Conservation (phyloP, 2,329 filamentous ascomycete species). For the Pseudocercospora pini-densiflorae region DNA sequence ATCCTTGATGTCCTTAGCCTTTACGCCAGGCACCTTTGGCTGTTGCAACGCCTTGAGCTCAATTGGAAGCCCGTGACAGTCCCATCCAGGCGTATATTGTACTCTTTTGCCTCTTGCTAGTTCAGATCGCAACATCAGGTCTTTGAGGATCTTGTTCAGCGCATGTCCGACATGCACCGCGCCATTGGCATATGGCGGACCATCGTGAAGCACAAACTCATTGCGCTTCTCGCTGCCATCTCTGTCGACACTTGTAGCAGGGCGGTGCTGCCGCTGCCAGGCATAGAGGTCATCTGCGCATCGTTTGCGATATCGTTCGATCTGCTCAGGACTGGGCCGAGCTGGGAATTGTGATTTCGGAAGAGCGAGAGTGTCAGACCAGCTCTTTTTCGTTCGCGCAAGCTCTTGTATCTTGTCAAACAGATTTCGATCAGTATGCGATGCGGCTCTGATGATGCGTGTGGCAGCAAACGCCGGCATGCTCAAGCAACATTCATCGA, state of each 20-base stretch:
- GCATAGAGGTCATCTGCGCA: slow-evolving; percentile 87
- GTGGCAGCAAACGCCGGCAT: slow-evolving; percentile 21
- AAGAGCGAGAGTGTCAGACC: slow-evolving; percentile 50
- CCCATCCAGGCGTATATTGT: slow-evolving; percentile 90
- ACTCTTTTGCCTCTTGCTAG: slow-evolving; percentile 77
- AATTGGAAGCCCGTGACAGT: slow-evolving; percentile 96
- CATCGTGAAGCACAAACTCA: slow-evolving; percentile 87
- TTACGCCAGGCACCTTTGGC: slow-evolving; percentile 42
- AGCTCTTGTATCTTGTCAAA: slow-evolving; percentile 17
- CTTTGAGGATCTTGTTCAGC: slow-evolving; percentile 95
- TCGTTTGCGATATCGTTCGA: slow-evolving; percentile 68
- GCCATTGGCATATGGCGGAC: slow-evolving; percentile 95
- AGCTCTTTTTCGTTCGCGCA: slow-evolving; percentile 27
- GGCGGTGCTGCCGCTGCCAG: slow-evolving; percentile 71
- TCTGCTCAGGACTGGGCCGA: slow-evolving; percentile 47
- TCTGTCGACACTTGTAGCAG: slow-evolving; percentile 33
- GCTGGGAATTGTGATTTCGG: slow-evolving; percentile 56
- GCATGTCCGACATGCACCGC: slow-evolving; percentile 90
- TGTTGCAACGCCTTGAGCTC: slow-evolving; percentile 87
- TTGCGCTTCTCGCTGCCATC: slow-evolving; percentile 53
- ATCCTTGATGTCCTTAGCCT: slow-evolving; percentile 37
- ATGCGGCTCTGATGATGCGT: slow-evolving; percentile 18
- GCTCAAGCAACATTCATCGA: slow-evolving; percentile 4
- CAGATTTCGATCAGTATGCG: slow-evolving; percentile 5
- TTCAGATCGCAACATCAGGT: slow-evolving; percentile 84